phyloP scores from a whole-genome alignment of 352 stramenopile genomes.

The Pythium phragmiticola region DNA sequence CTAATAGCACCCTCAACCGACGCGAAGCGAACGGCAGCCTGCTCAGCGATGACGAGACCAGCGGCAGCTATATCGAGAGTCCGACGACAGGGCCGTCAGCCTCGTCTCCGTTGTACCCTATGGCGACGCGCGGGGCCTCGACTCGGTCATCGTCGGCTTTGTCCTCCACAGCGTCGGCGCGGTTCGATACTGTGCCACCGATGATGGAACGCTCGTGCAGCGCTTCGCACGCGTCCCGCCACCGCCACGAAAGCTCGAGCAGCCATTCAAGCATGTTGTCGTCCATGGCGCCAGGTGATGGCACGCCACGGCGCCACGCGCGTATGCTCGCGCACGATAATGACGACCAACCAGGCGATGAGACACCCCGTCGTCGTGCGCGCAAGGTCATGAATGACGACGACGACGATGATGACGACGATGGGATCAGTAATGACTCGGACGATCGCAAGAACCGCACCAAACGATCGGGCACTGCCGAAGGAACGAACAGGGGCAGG shows the following conservation, averaged over 20 bases:
- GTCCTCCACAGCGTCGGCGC: constrained; percentile 19
- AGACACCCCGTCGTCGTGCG: constrained; percentile 7
- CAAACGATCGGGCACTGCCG: neutral
- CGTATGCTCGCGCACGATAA: constrained; percentile 14
- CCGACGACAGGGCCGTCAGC: constrained; percentile 20
- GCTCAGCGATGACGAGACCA: constrained; percentile 22
- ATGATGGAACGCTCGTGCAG: constrained; percentile 25
- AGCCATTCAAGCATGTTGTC: neutral
- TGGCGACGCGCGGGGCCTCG: neutral
- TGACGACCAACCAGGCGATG: constrained; percentile 2
- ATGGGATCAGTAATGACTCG: constrained; percentile 3
- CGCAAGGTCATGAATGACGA: constrained; percentile 6
- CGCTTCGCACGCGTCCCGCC: constrained; percentile 16
- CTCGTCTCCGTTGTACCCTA: neutral
- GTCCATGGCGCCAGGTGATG: constrained; percentile 1
- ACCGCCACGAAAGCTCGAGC: constrained; percentile 17
- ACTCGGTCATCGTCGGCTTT: neutral
- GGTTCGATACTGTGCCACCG: constrained; percentile 12
- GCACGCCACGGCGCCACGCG: constrained; percentile 23
- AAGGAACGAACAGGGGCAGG: constrained; percentile 29
- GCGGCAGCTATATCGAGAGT: constrained; percentile 20
- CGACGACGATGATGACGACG: neutral
- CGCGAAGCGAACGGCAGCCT: constrained; percentile 20
- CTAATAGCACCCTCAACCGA: constrained; percentile 8
- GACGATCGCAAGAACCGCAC: neutral